Percentiles rank a stretch among this genome's conserved stretches.
Conservation (phyloP, 2,329 filamentous ascomycete species). For the Claviceps sp. region DNA sequence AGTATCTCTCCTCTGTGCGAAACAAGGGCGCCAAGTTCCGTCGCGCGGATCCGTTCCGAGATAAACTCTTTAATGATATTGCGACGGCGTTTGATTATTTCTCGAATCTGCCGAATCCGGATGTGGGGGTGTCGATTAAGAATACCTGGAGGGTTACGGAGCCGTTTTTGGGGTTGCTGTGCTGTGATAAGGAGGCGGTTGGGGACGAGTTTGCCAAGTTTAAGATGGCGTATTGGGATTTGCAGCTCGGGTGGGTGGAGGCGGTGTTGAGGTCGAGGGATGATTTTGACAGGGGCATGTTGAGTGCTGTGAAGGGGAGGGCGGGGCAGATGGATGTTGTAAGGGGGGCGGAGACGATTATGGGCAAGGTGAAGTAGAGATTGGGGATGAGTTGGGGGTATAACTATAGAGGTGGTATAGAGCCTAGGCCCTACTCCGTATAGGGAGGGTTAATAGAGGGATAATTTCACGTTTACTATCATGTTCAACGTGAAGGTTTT, state of each 20-base stretch:
- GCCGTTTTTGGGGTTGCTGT: constrained; percentile 67
- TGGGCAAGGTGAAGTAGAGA: constrained; percentile 71
- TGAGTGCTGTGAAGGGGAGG: constrained; percentile 74
- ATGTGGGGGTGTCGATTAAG: constrained; percentile 63
- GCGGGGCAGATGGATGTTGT: constrained; percentile 77
- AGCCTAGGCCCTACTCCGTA: too few relatives aligned
- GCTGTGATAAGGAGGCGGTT: constrained; percentile 57
- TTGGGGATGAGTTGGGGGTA: too few relatives aligned
- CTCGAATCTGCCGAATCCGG: constrained; percentile 52
- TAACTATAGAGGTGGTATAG: too few relatives aligned
- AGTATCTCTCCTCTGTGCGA: constrained; percentile 71
- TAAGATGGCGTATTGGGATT: constrained; percentile 81
- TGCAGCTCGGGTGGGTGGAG: constrained; percentile 93
- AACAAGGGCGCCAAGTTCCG: constrained; percentile 88
- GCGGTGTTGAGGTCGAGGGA: constrained; percentile 74
- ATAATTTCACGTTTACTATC: too few relatives aligned
- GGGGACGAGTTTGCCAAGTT: constrained; percentile 71
- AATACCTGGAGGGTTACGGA: constrained; percentile 88
- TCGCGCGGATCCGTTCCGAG: constrained; percentile 72
- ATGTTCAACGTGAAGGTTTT: too few relatives aligned
- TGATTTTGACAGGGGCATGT: constrained; percentile 84
- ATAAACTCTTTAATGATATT: constrained; percentile 90
- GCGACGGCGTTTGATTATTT: constrained; percentile 86
- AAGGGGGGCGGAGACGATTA: constrained; percentile 78
- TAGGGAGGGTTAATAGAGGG: too few relatives aligned